Conservation (phyloP, 1,139 yeast genomes). For the Yamadazyma aaseri region DNA sequence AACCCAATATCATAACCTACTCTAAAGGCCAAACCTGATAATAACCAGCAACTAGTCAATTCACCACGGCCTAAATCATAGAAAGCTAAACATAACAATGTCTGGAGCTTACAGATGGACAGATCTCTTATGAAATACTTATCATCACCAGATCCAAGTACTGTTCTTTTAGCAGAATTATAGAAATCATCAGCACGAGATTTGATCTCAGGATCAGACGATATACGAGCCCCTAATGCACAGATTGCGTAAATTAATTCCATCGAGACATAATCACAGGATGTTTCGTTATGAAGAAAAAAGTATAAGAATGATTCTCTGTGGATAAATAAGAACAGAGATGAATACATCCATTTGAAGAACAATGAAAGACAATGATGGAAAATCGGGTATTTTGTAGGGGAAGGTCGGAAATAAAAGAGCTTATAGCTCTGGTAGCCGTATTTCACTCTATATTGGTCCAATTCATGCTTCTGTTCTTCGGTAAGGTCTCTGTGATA, state of each 20-base stretch:
- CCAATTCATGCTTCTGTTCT: slow-evolving; percentile 7
- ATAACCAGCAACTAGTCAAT: slow-evolving; percentile 13
- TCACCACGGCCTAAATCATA: slow-evolving; percentile 14
- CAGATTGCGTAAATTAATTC: slow-evolving; percentile 12
- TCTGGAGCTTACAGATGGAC: slow-evolving; percentile 12
- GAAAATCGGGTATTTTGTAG: slow-evolving; percentile 1
- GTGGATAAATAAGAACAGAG: slow-evolving; percentile 12
- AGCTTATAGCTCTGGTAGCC: slow-evolving; percentile 9
- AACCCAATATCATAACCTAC: slow-evolving; percentile 14
- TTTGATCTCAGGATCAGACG: slow-evolving; percentile 6
- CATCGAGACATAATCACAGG: slow-evolving; percentile 11
- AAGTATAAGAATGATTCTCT: slow-evolving; percentile 14
- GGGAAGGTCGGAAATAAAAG: slow-evolving; percentile 9
- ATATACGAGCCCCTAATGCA: slow-evolving; percentile 13
- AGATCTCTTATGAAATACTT: slow-evolving; percentile 9
- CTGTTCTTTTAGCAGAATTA: slow-evolving; percentile 4
- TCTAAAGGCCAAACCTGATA: slow-evolving; percentile 14
- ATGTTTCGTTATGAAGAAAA: slow-evolving; percentile 11
- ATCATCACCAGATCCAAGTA: slow-evolving; percentile 6
- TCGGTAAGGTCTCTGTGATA: slow-evolving; percentile 4
- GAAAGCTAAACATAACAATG: slow-evolving; percentile 13
- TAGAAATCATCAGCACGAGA: slow-evolving; percentile 8
- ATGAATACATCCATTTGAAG: slow-evolving; percentile 13
- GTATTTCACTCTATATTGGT: slow-evolving; percentile 8
- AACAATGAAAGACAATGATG: slow-evolving; percentile 10